Conservation (phyloP, 2,329 filamentous ascomycete species). For the Trichoderma pleuroti region DNA sequence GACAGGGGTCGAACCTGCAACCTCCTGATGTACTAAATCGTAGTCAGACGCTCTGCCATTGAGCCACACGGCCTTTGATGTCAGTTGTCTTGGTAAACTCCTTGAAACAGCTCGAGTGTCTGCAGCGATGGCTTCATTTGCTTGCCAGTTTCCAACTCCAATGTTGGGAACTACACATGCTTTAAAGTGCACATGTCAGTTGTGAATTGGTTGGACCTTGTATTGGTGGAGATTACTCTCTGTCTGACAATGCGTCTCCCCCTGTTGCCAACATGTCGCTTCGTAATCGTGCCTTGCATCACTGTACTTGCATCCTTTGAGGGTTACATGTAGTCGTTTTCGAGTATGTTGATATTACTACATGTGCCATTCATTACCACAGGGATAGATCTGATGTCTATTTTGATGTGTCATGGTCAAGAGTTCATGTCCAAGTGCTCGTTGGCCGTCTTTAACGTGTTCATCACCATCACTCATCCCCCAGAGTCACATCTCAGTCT, state of each 20-base stretch:
- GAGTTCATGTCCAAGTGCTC: background rate
- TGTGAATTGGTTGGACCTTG: background rate
- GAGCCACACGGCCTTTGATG: conserved; percentile 17
- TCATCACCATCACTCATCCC: background rate
- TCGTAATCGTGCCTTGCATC: background rate
- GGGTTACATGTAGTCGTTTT: background rate
- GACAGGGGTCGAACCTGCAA: conserved; percentile 20
- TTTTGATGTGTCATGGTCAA: background rate
- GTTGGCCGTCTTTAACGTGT: background rate
- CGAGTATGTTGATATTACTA: no score
- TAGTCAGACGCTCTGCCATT: conserved; percentile 20
- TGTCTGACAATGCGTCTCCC: background rate
- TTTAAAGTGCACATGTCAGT: background rate
- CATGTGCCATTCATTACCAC: no score
- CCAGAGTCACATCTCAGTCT: background rate
- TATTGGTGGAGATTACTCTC: background rate
- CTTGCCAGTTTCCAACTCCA: background rate
- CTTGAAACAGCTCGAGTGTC: background rate
- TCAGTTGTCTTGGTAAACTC: background rate
- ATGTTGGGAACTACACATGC: background rate
- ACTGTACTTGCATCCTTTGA: background rate
- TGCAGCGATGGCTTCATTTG: background rate
- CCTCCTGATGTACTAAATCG: conserved; percentile 19
- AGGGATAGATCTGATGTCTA: background rate
- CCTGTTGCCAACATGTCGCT: background rate